A percentile compares a stretch with the other conserved stretches of the same genome.
Evolutionary conservation across 805 yeast genomes (phyloP).

Genomic region (Babjeviella inositovora): DNA sequence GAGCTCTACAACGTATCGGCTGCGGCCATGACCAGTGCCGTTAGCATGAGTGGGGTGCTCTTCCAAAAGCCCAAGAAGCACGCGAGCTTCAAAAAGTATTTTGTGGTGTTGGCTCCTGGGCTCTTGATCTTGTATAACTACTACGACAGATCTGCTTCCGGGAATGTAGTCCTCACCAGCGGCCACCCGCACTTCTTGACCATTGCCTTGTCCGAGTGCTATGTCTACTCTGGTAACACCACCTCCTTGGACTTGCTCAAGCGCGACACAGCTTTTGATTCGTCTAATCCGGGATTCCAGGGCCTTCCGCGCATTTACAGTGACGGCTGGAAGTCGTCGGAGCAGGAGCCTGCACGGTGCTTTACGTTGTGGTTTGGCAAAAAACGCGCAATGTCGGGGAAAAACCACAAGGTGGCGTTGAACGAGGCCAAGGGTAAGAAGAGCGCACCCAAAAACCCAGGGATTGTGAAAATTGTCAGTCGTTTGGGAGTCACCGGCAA

Average conservation of each 20-base stretch:
- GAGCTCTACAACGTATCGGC: slow-evolving; percentile 36
- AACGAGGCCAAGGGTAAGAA: slow-evolving; percentile 1
- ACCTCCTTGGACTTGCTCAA: slow-evolving; percentile 39
- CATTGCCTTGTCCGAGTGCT: slow-evolving; percentile 51
- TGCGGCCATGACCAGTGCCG: slow-evolving; percentile 38
- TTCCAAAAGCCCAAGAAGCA: slow-evolving; percentile 61
- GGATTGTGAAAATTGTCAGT: slow-evolving; percentile 24
- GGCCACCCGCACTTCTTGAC: slow-evolving; percentile 37
- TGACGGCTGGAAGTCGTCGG: slow-evolving; percentile 78
- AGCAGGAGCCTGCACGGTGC: slow-evolving; percentile 58
- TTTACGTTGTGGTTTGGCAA: slow-evolving; percentile 78
- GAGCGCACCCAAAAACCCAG: slow-evolving; percentile 18
- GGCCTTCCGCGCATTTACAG: slow-evolving; percentile 56
- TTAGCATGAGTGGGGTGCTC: slow-evolving; percentile 49
- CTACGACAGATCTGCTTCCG: slow-evolving; percentile 25
- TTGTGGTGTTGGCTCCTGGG: slow-evolving; percentile 58
- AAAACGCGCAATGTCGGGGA: slow-evolving; percentile 25
- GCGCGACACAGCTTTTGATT: slow-evolving; percentile 21
- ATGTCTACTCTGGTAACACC: slow-evolving; percentile 56
- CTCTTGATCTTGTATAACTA: slow-evolving; percentile 40
- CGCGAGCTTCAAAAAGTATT: slow-evolving; percentile 42
- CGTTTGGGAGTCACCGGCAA: slow-evolving; percentile 54
- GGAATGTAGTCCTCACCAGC: slow-evolving; percentile 26
- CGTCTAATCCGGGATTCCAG: slow-evolving; percentile 32
- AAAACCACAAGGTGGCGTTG: slow-evolving; percentile 2